Evolutionary conservation across 2,329 filamentous ascomycete species (phyloP), one percentile per base, ranked within the genome.

Genomic region (Neonectria coccinea): DNA sequence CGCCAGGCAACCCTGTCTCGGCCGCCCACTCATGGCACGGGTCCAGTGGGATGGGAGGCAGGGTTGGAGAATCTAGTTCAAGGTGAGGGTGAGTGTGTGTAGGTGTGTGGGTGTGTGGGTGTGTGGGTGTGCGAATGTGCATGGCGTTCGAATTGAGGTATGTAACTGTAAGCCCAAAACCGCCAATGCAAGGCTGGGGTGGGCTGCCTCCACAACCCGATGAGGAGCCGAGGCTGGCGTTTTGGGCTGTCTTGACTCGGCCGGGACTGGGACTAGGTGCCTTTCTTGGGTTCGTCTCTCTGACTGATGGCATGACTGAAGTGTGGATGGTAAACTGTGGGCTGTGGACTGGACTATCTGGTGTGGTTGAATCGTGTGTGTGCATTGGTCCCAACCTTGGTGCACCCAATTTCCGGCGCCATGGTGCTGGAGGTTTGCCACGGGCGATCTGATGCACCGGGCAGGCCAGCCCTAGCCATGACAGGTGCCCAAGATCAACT

Each of bases 191-290:
- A 64, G 57, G 62, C 62, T 65, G 36, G 69, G 69, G 58, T 53
- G 51, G 71, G 70, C 65, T 69, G 65, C 68, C 68, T 72, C 71
- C 62, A 70, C 65, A 61, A 41, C 50, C 53, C 55, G 41, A 63
- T 39, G 50, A 56, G 58, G 57, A 51, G 53, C 51, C 41, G 51
- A 59, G 54, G 47, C 56, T 56, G 39, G 44, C 20, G 39, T 56
- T 58, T 60, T 53, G 51, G 47, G 27, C 50, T 54, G 48, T 64
- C 51, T 51, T 51, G 51, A 68, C 60, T 65, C 60, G 53, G 22
- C 25, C 56, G 51, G 27, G 51, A 45, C 50, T 41, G 18, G 56
- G 39, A 42, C 33, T 48, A 50, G 45, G 50, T 42, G 42, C 11
- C 16, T 44, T 33, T 31, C 53, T 51, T 33, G 10, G 48, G 27